A percentile compares a stretch with the other conserved stretches of the same genome.
phyloP scores from a whole-genome alignment of 1,139 yeast genomes.

The Taphrina sp. region DNA sequence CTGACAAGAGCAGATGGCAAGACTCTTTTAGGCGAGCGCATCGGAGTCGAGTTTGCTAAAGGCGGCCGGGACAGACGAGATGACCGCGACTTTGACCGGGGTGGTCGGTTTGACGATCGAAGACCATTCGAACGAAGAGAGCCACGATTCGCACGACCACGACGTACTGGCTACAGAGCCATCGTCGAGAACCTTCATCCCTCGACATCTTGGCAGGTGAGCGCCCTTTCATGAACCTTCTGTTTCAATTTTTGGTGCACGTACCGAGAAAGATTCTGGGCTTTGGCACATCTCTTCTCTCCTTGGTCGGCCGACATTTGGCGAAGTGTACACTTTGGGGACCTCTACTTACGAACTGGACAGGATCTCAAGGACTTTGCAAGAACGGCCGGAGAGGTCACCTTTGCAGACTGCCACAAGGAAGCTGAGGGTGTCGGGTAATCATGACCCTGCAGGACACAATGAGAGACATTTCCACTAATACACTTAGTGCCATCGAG shows the following conservation, averaged over 20 bases:
- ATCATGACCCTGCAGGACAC: too few relatives aligned
- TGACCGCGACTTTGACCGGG: slow-evolving; percentile 30
- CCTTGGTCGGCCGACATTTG: slow-evolving; percentile 16
- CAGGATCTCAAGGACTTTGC: slow-evolving; percentile 41
- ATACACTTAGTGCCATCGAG: slow-evolving; percentile 40
- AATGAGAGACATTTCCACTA: too few relatives aligned
- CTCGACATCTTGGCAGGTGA: slow-evolving; percentile 42
- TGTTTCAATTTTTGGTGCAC: slow-evolving; percentile 27
- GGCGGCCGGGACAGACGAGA: slow-evolving; percentile 40
- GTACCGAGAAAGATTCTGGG: slow-evolving; percentile 24
- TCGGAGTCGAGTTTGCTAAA: slow-evolving; percentile 45
- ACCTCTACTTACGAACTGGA: slow-evolving; percentile 35
- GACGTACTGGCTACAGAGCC: slow-evolving; percentile 40
- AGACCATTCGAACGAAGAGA: slow-evolving; percentile 36
- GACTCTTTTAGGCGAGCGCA: slow-evolving; percentile 38
- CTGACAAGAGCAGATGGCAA: slow-evolving; percentile 41
- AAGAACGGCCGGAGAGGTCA: slow-evolving; percentile 39
- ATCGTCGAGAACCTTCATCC: slow-evolving; percentile 40
- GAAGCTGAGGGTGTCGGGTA: slow-evolving; percentile 40
- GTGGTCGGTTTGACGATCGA: slow-evolving; percentile 38
- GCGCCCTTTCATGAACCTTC: slow-evolving; percentile 35
- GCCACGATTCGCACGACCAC: slow-evolving; percentile 39
- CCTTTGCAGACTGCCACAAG: slow-evolving; percentile 39
- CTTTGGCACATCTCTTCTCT: slow-evolving; percentile 9
- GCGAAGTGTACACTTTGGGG: slow-evolving; percentile 1